phyloP scores from a whole-genome alignment of 2,329 filamentous ascomycete genomes.

The Bipolaris bicolor region DNA sequence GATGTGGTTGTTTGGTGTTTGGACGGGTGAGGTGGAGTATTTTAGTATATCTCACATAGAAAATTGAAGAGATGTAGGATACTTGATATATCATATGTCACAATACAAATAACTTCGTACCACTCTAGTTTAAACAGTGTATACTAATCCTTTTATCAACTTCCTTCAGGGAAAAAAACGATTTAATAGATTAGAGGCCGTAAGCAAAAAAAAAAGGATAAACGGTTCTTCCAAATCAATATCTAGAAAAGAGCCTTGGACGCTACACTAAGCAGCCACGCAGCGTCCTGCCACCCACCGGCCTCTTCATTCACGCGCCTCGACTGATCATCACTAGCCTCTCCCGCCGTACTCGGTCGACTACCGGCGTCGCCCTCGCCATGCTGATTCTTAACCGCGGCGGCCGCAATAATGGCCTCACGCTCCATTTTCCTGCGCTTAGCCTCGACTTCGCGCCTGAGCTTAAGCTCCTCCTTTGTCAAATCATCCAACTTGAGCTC shows the following conservation, averaged over 20 bases:
- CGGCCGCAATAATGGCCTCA: conserved; percentile 44
- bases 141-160: too few relatives aligned
- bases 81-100: not conserved
- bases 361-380: conserved; percentile 10
- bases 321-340: conserved; percentile 7
- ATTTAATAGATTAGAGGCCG: too few relatives aligned
- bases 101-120: too few relatives aligned
- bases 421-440: conserved; percentile 45
- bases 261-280: conserved; percentile 63
- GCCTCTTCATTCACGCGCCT: conserved; percentile 35
- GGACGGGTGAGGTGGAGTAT: conserved; percentile 14
- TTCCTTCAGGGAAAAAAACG: too few relatives aligned
- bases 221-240: too few relatives aligned
- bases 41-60: not conserved
- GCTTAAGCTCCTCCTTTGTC: conserved; percentile 47
- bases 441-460: conserved; percentile 47
- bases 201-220: too few relatives aligned
- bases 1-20: conserved; percentile 67
- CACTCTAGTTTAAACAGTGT: too few relatives aligned
- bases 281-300: conserved; percentile 64
- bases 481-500: conserved; percentile 33
- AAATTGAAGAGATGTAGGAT: not conserved
- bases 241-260: conserved; percentile 51
- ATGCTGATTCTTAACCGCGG: conserved; percentile 19
- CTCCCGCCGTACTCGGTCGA: conserved; percentile 18